Percentiles rank a stretch among this genome's conserved stretches.
Conservation (phyloP, 345 rosid species). For the Arabis alpina region DNA sequence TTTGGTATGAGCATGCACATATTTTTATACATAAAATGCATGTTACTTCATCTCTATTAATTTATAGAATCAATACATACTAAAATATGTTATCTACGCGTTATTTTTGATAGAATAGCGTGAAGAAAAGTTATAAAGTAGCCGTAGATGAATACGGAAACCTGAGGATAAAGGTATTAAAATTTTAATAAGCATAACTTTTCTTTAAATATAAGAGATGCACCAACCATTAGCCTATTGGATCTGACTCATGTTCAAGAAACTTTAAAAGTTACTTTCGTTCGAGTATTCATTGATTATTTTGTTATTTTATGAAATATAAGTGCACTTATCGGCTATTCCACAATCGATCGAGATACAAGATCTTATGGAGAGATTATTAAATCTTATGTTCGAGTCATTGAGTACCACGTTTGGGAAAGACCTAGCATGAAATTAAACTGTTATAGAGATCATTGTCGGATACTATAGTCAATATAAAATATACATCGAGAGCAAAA, state of each 20-base stretch:
- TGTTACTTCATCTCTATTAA: constrained; percentile 17
- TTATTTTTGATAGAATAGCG: constrained; percentile 6
- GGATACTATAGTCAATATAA: constrained; percentile 4
- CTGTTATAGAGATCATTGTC: not conserved
- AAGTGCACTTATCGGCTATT: constrained; percentile 23
- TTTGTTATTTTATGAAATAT: not conserved
- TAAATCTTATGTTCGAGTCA: too few relatives aligned
- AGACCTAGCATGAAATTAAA: not conserved
- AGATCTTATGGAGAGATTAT: too few relatives aligned
- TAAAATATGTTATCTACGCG: constrained; percentile 20
- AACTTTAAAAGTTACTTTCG: constrained; percentile 10
- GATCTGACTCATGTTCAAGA: constrained; percentile 42
- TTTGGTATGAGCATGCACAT: constrained; percentile 36
- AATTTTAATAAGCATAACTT: constrained; percentile 1
- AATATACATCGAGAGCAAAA: not conserved
- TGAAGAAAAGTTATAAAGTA: constrained; percentile 32
- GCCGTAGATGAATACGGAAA: constrained; percentile 27
- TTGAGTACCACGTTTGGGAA: not conserved
- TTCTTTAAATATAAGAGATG: constrained; percentile 12
- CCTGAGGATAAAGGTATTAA: not conserved
- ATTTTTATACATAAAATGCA: constrained; percentile 28
- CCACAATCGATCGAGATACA: constrained; percentile 9
- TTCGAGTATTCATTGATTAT: not conserved
- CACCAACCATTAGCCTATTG: constrained; percentile 37
- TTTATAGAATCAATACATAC: constrained; percentile 9